Base-by-base conservation (phyloP, 2,329 filamentous ascomycete genomes). In the Apiospora saccharicola region DNA sequence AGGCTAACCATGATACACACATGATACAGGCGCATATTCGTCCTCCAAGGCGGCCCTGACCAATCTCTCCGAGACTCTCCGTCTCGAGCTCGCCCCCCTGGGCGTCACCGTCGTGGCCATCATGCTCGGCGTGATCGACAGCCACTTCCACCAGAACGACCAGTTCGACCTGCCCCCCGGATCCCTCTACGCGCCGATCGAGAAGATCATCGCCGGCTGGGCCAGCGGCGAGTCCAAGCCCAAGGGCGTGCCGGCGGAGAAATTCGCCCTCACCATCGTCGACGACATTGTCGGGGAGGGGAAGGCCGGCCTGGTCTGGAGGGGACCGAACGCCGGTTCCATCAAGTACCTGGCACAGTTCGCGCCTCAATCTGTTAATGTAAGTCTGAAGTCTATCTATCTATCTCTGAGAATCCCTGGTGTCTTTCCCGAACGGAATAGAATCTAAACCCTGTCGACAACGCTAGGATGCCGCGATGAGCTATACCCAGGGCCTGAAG, bases 21-120 rank as follows among this genome's bases (percentile, higher is more conserved):
- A 69, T 78, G 0, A 57, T 49, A 13, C 72, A 72, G 73, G 75
- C 22, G 41, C 76, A 37, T 78, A 77, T 71, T 70, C 51, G n/a
- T 70, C 72, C 12, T 76, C 80, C 70, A 87, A 87, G 72, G 84
- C 81, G 0, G 84, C 85, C 0, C 76, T 86, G 0, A 77, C 81
- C 24, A 78, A 79, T 61, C 79, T 85, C 57, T 81, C 81, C 3
- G 78, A 83, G 71, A 82, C 81, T 19, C 73, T 85, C 74, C 81
- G 83, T 6, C 73, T 85, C 47, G 84, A 86, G 75, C 79, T 86
- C 37, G 69, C 72, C 1, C 78, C 80, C 0, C 78, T 84, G 57
- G 80, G 77, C 37, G 74, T 83, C 69, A 77, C 78, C 41, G 81
- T 84, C 34, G 75, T 83, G 14, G 75, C 78, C 26, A 71, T 80